A percentile compares a stretch with the other conserved stretches of the same genome.
Conservation (phyloP, 352 stramenopile species). For the Pythium vanterpoolii region DNA sequence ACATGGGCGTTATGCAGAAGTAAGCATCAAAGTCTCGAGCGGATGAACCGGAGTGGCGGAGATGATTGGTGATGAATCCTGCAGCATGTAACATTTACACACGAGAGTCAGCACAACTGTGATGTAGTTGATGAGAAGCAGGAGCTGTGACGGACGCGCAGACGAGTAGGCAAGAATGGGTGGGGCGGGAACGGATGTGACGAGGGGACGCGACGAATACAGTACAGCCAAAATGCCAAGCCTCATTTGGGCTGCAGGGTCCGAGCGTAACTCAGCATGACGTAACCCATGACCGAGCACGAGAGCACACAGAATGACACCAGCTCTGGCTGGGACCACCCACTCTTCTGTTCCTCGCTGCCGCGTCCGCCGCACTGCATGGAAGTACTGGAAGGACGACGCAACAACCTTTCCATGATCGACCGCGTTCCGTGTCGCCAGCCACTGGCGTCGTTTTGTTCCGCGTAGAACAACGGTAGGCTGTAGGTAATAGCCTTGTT, state of each 20-base stretch:
- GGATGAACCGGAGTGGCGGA: conserved; percentile 7
- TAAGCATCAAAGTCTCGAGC: conserved; percentile 3
- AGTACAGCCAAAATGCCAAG: not conserved
- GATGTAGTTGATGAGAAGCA: not conserved
- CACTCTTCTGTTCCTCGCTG: conserved; percentile 31
- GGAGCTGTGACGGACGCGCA: conserved; percentile 15
- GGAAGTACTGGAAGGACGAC: not conserved
- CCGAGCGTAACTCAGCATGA: conserved; percentile 28
- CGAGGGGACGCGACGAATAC: not conserved
- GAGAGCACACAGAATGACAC: conserved; percentile 59
- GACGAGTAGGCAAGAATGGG: conserved; percentile 2
- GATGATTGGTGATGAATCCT: conserved; percentile 1
- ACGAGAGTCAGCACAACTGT: not conserved
- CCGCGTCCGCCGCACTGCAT: conserved; percentile 8
- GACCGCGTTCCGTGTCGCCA: not conserved
- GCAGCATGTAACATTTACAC: not conserved
- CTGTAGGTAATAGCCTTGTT: conserved; percentile 27
- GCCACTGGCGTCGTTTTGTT: not conserved
- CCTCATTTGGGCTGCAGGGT: conserved; percentile 14
- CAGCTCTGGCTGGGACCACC: conserved; percentile 38
- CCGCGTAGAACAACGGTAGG: conserved; percentile 4
- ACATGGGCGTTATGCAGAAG: not conserved
- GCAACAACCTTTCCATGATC: conserved; percentile 30
- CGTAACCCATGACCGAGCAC: conserved; percentile 41
- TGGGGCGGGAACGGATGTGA: not conserved